These are phyloP conservation scores for Brassica incana DNA, from an alignment of 345 rosid species.

Conservation along the genomic window DNA sequence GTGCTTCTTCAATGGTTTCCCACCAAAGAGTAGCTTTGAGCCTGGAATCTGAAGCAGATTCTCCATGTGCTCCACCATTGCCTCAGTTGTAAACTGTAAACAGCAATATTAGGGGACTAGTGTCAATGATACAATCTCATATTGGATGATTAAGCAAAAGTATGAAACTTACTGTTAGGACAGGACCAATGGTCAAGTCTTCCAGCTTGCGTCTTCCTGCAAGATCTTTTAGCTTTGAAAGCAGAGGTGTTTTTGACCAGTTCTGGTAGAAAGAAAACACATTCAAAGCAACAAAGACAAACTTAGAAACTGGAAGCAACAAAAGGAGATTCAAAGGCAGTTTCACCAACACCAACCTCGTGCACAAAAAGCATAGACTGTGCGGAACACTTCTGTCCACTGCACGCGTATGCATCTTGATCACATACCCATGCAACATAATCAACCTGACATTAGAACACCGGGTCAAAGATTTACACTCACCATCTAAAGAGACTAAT, in stretches of 20 bases:
- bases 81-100: constrained; percentile 76
- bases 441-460: constrained; percentile 63
- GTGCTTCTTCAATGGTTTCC: constrained; percentile 70
- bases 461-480: constrained; percentile 1
- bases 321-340: constrained; percentile 12
- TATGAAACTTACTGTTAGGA: constrained; percentile 77
- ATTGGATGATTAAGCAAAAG: not conserved
- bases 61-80: constrained; percentile 78
- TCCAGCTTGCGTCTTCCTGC: constrained; percentile 87
- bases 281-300: not conserved
- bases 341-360: constrained; percentile 59
- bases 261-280: constrained; percentile 48
- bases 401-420: constrained; percentile 98
- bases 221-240: constrained; percentile 71
- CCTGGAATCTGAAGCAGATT: constrained; percentile 80
- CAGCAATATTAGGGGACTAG: not conserved
- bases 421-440: constrained; percentile 97
- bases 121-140: constrained; percentile 13
- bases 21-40: constrained; percentile 88
- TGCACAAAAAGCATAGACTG: constrained; percentile 94
- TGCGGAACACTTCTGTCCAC: constrained; percentile 98
- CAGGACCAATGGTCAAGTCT: constrained; percentile 92
- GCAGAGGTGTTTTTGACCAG: constrained; percentile 67
- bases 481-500: not conserved
- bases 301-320: constrained; percentile 15